Evolutionary conservation across 495 filamentous ascomycete genomes (phyloP).

Genomic region (Aspergillus incahuasiensis): DNA sequence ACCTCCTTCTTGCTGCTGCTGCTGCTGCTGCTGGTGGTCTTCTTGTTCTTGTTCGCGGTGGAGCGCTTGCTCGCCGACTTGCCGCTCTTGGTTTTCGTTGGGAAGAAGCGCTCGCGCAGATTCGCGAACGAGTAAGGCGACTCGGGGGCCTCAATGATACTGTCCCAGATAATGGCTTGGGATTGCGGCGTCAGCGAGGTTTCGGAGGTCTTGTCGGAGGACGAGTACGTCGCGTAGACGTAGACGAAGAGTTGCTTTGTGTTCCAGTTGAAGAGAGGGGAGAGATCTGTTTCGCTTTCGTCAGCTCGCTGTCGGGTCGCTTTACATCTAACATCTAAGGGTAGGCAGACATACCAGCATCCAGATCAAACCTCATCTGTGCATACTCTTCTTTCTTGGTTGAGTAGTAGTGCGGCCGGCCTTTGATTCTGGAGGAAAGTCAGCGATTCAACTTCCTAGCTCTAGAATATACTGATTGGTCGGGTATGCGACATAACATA

Average conservation of each 20-base stretch:
- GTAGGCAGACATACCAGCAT: constrained; percentile 50
- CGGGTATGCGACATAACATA: constrained; percentile 40
- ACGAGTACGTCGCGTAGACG: constrained; percentile 82
- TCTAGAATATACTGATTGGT: not conserved
- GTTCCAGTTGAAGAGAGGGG: constrained; percentile 97
- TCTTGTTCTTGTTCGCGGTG: constrained; percentile 7
- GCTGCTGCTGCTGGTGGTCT: not conserved
- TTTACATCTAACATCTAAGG: no score
- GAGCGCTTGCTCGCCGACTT: constrained; percentile 5
- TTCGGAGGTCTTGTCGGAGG: constrained; percentile 28
- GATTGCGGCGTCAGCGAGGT: constrained; percentile 24
- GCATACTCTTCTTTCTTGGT: constrained; percentile 91
- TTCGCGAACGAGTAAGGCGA: constrained; percentile 49
- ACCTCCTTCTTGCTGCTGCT: constrained; percentile 15
- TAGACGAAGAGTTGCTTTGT: constrained; percentile 99
- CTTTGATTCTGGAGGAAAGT: constrained; percentile 57
- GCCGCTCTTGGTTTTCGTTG: constrained; percentile 12
- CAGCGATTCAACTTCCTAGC: not conserved
- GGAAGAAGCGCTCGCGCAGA: constrained; percentile 33
- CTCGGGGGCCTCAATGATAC: constrained; percentile 72
- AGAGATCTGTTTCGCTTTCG: constrained; percentile 57
- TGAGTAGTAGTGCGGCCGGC: constrained; percentile 90
- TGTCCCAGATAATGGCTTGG: constrained; percentile 91
- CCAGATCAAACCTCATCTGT: constrained; percentile 85
- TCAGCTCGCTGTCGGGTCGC: not conserved